phyloP scores from a whole-genome alignment of 2,329 filamentous ascomycete species.

The Parascedosporium putredinis region DNA sequence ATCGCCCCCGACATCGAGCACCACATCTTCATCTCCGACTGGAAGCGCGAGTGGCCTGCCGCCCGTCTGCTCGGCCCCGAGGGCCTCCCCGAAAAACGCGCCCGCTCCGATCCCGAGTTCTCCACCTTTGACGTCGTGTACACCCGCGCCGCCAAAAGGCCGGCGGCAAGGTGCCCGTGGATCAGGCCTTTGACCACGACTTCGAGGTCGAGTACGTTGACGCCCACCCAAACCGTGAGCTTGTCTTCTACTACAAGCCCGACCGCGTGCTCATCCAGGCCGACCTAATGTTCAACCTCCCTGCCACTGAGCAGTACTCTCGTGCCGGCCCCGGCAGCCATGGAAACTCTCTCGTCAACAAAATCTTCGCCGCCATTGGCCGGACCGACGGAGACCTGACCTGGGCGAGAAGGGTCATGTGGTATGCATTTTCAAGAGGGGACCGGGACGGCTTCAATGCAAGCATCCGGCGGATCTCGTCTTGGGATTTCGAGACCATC shows the following conservation, averaged over 20 bases:
- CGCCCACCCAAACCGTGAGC: constrained; percentile 70
- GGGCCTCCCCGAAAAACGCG: constrained; percentile 72
- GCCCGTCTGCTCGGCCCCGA: constrained; percentile 76
- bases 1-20: constrained; percentile 85
- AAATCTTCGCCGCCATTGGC: constrained; percentile 43
- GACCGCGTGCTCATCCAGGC: constrained; percentile 74
- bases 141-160: constrained; percentile 43
- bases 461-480: constrained; percentile 56
- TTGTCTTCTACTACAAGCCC: constrained; percentile 78
- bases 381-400: constrained; percentile 54
- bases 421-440: constrained; percentile 53
- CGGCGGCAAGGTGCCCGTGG: constrained; percentile 36
- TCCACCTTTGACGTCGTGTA: constrained; percentile 56
- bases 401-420: constrained; percentile 70
- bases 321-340: constrained; percentile 38
- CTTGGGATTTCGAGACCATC: constrained; percentile 77
- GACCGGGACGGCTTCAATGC: constrained; percentile 61
- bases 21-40: constrained; percentile 84
- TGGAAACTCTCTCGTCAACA: constrained; percentile 25
- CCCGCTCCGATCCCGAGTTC: constrained; percentile 27
- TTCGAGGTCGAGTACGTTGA: constrained; percentile 81
- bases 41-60: constrained; percentile 67
- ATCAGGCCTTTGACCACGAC: constrained; percentile 72
- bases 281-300: constrained; percentile 86
- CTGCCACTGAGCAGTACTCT: constrained; percentile 75